Evolutionary conservation across 164 flowering plant genomes (phyloP), one percentile per base, ranked within the genome.

Genomic region (Chimonanthus salicifolius): DNA sequence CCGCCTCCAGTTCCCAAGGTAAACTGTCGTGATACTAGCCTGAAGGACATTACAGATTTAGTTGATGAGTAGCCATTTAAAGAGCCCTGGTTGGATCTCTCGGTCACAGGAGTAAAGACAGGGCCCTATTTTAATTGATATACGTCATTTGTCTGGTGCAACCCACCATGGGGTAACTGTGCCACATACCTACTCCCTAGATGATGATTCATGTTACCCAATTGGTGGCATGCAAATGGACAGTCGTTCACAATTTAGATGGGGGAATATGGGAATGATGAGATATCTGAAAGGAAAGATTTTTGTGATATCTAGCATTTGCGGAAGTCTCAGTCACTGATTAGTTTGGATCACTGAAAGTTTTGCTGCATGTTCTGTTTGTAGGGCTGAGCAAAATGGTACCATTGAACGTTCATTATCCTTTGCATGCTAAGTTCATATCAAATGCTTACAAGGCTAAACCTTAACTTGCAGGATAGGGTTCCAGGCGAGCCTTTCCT

Each of bases 1-100:
- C 90, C 96, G 51, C 94, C 98, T 49, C 90, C 91, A 58, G 80
- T 95, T 75, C 98, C 98, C 20, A 90, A 89, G 98, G 99, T 90
- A 87, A 72, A 63, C 68, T n/a, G 11, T 79, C 47, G 33, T 54
- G 60, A 54, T 15, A 54, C 15, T 54, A 54, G 33, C 16, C 16
- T 54, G 60, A 54, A 54, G 60, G n/a, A 54, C 4, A 9, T n/a
- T 15, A 10, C n/a, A 11, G n/a, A n/a, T n/a, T 54, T 54, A 54
- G 11, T 5, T 54, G 16, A 3, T 54, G 16, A 11, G 11, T 54
- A 13, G 60, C 60, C 16, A 3, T 10, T 54, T 3, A 3, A 54
- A n/a, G 60, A 54, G 5, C 60, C 11, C 16, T 54, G 16, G 5
- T 15, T 54, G 33, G 33, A 33, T 33, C 33, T 33, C 15, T 9